Conservation (phyloP, 108 stramenopile species). For the Nitzschia palea region DNA sequence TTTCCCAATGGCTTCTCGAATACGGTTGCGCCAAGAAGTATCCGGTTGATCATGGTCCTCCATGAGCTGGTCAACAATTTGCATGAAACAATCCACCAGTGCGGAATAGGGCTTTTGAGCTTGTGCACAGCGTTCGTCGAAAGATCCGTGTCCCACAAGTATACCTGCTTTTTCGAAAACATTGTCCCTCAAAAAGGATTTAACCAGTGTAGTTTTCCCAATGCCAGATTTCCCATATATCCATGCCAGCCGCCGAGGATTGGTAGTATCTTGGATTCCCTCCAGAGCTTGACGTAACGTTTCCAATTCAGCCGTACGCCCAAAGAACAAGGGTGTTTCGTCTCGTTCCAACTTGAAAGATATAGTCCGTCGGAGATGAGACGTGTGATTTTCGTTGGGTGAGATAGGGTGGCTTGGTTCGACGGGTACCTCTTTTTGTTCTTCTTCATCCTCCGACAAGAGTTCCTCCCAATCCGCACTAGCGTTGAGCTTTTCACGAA, state of each 20-base stretch:
- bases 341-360: background rate
- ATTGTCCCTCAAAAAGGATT: background rate
- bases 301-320: constrained; percentile 1
- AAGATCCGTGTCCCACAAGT: background rate
- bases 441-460: background rate
- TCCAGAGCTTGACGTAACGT: constrained; percentile 4
- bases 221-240: constrained; percentile 11
- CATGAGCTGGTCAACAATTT: constrained; percentile 4
- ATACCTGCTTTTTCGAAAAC: background rate
- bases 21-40: constrained; percentile 1
- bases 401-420: background rate
- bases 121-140: background rate
- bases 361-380: background rate
- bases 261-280: background rate
- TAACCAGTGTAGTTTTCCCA: constrained; percentile 16
- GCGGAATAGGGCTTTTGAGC: background rate
- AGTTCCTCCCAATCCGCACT: background rate
- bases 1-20: constrained; percentile 9
- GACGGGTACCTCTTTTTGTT: background rate
- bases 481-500: background rate
- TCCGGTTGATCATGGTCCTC: background rate
- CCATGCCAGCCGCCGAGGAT: constrained; percentile 2
- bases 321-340: constrained; percentile 5
- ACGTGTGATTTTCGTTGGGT: background rate
- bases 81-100: constrained; percentile 2